Conservation (phyloP, 2,329 filamentous ascomycete species). For the Trichoderma sp. region DNA sequence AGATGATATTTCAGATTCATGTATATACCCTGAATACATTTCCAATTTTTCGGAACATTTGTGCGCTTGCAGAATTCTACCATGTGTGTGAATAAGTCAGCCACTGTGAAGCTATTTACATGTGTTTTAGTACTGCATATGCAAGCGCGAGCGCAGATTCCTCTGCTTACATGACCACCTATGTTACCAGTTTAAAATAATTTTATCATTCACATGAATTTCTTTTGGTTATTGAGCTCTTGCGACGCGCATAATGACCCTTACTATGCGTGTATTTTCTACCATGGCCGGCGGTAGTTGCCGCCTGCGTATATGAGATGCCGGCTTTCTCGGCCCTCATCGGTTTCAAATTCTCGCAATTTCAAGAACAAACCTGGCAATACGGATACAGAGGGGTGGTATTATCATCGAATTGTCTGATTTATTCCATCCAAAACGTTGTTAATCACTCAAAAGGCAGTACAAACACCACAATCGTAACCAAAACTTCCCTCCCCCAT, state of each 20-base stretch:
- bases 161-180: neutral
- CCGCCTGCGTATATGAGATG: neutral
- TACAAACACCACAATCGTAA: neutral
- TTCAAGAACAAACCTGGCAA: neutral
- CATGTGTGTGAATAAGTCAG: neutral
- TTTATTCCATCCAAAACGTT: neutral
- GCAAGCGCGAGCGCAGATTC: neutral
- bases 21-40: neutral
- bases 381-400: neutral
- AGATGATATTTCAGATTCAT: neutral
- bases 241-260: fast-evolving
- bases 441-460: fast-evolving
- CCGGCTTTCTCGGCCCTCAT: neutral
- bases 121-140: neutral
- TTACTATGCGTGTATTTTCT: neutral
- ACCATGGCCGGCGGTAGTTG: neutral
- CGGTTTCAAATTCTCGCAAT: neutral
- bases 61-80: neutral
- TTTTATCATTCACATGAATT: neutral
- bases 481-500: neutral
- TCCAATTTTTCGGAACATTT: neutral
- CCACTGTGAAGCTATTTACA: neutral
- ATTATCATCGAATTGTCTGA: neutral
- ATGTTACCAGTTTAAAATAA: neutral
- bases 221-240: neutral